These are phyloP conservation scores for Sphagnum magellanicum DNA, from an alignment of 228 moss, liverwort and hornwort genomes.

Conservation along the genomic window DNA sequence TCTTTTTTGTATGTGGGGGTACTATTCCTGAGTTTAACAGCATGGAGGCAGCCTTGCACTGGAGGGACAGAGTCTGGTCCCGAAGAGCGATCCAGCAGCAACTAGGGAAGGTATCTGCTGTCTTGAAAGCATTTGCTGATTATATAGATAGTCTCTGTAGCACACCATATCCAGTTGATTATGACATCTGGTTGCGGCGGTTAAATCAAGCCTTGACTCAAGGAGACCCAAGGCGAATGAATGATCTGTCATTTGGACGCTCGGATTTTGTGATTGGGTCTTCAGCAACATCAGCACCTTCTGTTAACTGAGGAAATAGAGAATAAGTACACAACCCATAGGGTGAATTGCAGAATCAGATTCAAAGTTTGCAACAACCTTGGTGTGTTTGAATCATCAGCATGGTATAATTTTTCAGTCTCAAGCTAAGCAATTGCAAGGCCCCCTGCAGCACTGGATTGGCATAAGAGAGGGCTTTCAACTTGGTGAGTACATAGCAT, in stretches of 20 bases:
- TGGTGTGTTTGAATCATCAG: too few relatives aligned
- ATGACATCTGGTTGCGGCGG: conserved; percentile 94
- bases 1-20: conserved; percentile 87
- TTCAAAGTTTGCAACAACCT: too few relatives aligned
- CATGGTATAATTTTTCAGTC: too few relatives aligned
- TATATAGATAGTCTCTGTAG: conserved; percentile 96
- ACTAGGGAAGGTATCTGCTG: conserved; percentile 85
- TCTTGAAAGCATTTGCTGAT: conserved; percentile 95
- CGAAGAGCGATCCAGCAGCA: conserved; percentile 95
- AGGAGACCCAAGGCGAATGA: conserved; percentile 58
- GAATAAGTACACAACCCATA: not conserved
- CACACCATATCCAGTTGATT: conserved; percentile 96
- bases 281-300: conserved; percentile 86
- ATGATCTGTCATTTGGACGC: conserved; percentile 67
- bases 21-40: conserved; percentile 88
- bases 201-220: conserved; percentile 74
- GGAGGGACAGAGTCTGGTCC: conserved; percentile 92
- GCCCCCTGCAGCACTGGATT: too few relatives aligned
- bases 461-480: too few relatives aligned
- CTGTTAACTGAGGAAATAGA: conserved; percentile 27
- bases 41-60: conserved; percentile 94
- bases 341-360: too few relatives aligned
- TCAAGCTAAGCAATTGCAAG: too few relatives aligned
- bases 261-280: conserved; percentile 88
- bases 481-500: too few relatives aligned